phyloP scores from a whole-genome alignment of 352 stramenopile genomes.

The Globisporangium heterothallicum region DNA sequence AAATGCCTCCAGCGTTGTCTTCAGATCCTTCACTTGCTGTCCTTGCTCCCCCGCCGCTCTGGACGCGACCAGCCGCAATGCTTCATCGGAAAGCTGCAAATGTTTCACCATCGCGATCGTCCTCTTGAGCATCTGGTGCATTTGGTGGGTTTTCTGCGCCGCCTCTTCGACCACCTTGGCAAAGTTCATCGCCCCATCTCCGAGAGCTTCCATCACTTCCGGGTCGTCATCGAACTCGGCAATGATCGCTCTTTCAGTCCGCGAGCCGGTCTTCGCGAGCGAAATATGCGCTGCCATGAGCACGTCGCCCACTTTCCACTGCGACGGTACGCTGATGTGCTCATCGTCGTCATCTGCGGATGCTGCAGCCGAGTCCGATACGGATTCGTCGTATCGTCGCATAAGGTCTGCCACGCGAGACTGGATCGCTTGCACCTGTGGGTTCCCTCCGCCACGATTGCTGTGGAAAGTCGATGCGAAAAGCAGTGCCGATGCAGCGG shows the following conservation, averaged over 20 bases:
- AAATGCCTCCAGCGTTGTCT: constrained; percentile 41
- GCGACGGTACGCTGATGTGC: constrained; percentile 18
- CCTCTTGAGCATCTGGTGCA: constrained; percentile 28
- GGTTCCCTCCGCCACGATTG: constrained; percentile 18
- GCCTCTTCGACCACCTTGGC: constrained; percentile 28
- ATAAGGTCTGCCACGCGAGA: constrained; percentile 64
- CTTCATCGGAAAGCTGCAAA: constrained; percentile 33
- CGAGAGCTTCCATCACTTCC: constrained; percentile 37
- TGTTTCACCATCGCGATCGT: constrained; percentile 43
- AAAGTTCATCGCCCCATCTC: constrained; percentile 27
- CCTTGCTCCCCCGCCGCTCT: constrained; percentile 4
- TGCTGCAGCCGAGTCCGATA: constrained; percentile 12
- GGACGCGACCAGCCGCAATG: constrained; percentile 9
- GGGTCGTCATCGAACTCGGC: constrained; percentile 50
- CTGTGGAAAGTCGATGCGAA: constrained; percentile 1
- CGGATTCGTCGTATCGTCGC: constrained; percentile 51
- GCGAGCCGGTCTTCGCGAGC: constrained; percentile 46
- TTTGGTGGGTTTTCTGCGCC: constrained; percentile 25
- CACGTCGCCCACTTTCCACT: constrained; percentile 61
- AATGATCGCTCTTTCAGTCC: constrained; percentile 46
- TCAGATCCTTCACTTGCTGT: constrained; percentile 35
- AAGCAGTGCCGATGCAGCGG: background rate
- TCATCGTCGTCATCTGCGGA: constrained; percentile 10
- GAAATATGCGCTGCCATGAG: constrained; percentile 57
- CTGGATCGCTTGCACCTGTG: constrained; percentile 62